Evolutionary conservation across 495 filamentous ascomycete genomes (phyloP).

Genomic region (Penicillium steckii): DNA sequence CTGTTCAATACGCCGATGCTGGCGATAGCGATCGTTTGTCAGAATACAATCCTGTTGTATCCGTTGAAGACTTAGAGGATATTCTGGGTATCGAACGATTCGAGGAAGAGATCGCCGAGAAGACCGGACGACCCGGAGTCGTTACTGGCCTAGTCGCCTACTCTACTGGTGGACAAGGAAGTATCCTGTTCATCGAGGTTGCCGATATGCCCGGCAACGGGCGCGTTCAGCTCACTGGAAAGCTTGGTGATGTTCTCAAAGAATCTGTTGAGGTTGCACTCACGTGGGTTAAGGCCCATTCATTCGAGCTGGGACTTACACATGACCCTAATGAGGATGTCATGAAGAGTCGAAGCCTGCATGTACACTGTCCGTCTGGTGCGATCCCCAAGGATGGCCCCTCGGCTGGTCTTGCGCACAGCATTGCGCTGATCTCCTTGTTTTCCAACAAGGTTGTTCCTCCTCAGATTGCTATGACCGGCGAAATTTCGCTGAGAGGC

Average conservation of each 20-base stretch:
- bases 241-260: conserved; percentile 96
- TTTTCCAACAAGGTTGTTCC: conserved; percentile 88
- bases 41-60: conserved; percentile 72
- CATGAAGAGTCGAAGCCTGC: conserved; percentile 91
- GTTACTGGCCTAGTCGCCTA: conserved; percentile 98
- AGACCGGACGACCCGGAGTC: conserved; percentile 81
- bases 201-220: conserved; percentile 95
- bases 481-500: conserved; percentile 86
- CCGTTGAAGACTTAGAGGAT: conserved; percentile 75
- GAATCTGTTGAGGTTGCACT: conserved; percentile 96
- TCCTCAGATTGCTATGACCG: conserved; percentile 95
- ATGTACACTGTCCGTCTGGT: conserved; percentile 94
- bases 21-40: conserved; percentile 69
- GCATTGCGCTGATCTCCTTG: conserved; percentile 86
- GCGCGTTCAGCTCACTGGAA: conserved; percentile 94
- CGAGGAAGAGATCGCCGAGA: conserved; percentile 93
- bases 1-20: conserved; percentile 89
- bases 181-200: conserved; percentile 97
- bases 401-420: conserved; percentile 89
- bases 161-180: conserved; percentile 86
- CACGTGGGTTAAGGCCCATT: conserved; percentile 95
- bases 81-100: conserved; percentile 94
- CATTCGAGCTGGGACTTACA: conserved; percentile 85
- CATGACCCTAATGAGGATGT: conserved; percentile 81
- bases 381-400: conserved; percentile 93